Base-by-base conservation (phyloP, 1,139 yeast genomes). In the Pichia sp. region DNA sequence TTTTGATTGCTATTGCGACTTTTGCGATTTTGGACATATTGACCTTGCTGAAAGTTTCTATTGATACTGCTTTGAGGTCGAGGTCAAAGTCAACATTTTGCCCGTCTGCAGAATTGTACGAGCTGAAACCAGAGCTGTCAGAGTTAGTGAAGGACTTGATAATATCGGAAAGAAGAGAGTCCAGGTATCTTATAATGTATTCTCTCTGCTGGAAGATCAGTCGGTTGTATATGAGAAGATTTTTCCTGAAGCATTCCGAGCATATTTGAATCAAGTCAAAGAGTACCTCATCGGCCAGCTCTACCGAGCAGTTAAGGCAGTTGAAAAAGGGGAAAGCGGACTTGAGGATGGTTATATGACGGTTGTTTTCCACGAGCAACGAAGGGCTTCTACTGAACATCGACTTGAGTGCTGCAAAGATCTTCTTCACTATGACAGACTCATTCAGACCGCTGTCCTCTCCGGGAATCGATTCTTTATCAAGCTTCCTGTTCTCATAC, bases 241-340 rank as follows among this genome's bases (percentile, higher is more conserved):
- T 46, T 11, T 45, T 54, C 32, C 47, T 47, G 11, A 56, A 56
- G 26, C 52, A 51, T 13, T 41, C 16, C 1, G 50, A 23, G 10
- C 16, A 36, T 1, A 54, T 56, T 34, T 49, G 41, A 0, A 56
- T 49, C 5, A 56, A 36, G 1, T 45, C n/a, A 13, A 54, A 53
- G 3, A 49, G 15, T 7, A 56, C 51, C 7, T 54, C 51, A 36
- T 56, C 56, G 2, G 50, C 52, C 2, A 55, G 34, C 10, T 54
- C 56, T 10, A 45, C 10, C n/a, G 60, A 51, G 46, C 62, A 65
- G 43, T 57, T 50, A 5, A 54, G 45, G 8, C 62, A 55, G 53
- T 65, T 62, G 47, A 64, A 66, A 38, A 67, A 67, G 3, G 57
- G 52, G n/a, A 61, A 57, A 26, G 64, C 47, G 6, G 62, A 50